Conservation (phyloP, 345 rosid genomes). For the Populus nigra region DNA sequence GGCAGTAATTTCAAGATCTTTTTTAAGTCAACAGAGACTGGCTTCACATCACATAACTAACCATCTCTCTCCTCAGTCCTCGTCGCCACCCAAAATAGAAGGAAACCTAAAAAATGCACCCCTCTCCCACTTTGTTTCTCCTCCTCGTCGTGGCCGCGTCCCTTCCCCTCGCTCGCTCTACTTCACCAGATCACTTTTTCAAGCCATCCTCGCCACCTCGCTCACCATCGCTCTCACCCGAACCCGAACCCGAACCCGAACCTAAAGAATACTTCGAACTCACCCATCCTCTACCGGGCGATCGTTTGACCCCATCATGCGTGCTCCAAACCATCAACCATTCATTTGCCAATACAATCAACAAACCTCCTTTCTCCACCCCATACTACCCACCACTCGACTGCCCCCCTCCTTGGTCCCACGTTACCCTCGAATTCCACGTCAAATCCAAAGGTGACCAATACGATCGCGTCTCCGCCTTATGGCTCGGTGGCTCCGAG, state of each 20-base stretch:
- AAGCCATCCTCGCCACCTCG: conserved; percentile 21
- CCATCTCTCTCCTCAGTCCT: not conserved
- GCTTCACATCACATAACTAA: not conserved
- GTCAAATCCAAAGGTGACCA: conserved; percentile 62
- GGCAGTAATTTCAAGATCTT: too few relatives aligned
- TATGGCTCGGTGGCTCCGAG: conserved; percentile 90
- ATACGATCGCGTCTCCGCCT: conserved; percentile 66
- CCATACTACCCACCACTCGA: conserved; percentile 56
- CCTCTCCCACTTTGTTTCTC: conserved; percentile 3
- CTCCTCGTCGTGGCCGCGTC: conserved; percentile 20
- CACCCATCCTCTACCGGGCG: conserved; percentile 50
- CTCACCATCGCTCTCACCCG: conserved; percentile 5
- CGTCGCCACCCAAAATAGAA: not conserved
- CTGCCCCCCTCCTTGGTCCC: conserved; percentile 67
- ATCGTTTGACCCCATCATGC: conserved; percentile 55
- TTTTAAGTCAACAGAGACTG: too few relatives aligned
- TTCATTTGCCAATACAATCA: conserved; percentile 75
- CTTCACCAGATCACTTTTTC: conserved; percentile 37
- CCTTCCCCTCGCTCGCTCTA: conserved; percentile 11
- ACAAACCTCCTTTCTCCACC: conserved; percentile 59
- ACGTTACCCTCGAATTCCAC: conserved; percentile 53
- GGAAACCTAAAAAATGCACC: not conserved
- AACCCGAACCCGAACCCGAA: not conserved
- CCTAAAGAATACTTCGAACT: conserved; percentile 56
- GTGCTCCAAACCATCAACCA: conserved; percentile 53